Base-by-base conservation (phyloP, 1,139 yeast species). In the Sugiyamaella xylanicola region DNA sequence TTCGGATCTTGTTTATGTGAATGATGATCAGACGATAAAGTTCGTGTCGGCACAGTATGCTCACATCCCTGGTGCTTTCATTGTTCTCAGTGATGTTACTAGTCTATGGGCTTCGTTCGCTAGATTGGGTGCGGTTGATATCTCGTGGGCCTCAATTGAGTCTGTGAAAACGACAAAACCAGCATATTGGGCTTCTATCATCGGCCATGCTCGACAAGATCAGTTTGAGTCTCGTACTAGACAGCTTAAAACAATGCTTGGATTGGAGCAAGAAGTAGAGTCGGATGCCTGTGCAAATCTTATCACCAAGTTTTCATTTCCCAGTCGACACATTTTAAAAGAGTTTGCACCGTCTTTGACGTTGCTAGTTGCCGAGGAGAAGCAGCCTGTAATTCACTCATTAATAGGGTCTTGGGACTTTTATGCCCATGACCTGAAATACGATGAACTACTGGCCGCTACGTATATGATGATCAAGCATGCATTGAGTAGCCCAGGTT, bases 391-490 rank as follows among this genome's bases (percentile, higher is more conserved):
- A 21, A 45, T 52, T 19, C 32, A 52, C 13, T 17, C 25, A 13
- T 42, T 32, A 7, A 45, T 56, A 17, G 48, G 51, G 27, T 44
- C 54, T 3, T 68, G 72, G 72, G 80, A 82, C 55, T 86, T 86
- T 67, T 85, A 85, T 17, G 89, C 92, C 1, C 91, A 85, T 68
- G 82, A 82, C 63, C 72, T 86, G 48, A 67, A 80, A n/a, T 79
- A 80, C 65, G 89, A 86, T 68, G 95, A 87, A 67, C 77, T 87
- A 64, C 74, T 84, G 4, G 80, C 80, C 65, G 82, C 87, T 65
- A 87, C 82, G 7, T 82, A 72, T 59, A 56, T 80, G 47, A 85
- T 88, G 67, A 71, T 87, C 54, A 72, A 74, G 57, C 77, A 77
- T 61, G 80, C 82, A 3, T 74, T 81, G 54, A 61, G 70, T 36